A percentile compares a stretch with the other conserved stretches of the same genome.
Evolutionary conservation across 1,284 basidiomycete species (phyloP).

Genomic region (Cutaneotrichosporon dermatis): DNA sequence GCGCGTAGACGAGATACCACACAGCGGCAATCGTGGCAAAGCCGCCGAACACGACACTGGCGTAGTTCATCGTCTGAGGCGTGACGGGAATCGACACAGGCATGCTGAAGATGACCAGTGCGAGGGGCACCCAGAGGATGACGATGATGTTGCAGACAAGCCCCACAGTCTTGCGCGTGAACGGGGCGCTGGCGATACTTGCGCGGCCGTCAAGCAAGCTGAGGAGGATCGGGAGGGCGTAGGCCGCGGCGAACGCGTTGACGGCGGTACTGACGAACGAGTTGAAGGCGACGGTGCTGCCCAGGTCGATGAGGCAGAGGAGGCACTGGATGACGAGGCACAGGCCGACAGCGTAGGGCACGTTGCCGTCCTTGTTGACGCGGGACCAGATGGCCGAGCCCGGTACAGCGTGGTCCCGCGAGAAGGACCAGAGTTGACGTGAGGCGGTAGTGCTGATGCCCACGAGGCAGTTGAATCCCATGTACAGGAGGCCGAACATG

Average conservation of each 20-base stretch:
- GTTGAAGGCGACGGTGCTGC: conserved; percentile 21
- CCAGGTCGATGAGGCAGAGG: conserved; percentile 22
- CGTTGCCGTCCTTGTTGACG: conserved; percentile 15
- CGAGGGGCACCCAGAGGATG: conserved; percentile 17
- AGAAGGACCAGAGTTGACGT: conserved; percentile 17
- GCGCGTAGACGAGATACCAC: conserved; percentile 45
- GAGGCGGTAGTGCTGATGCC: conserved; percentile 18
- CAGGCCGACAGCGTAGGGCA: conserved; percentile 14
- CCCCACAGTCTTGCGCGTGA: conserved; percentile 5
- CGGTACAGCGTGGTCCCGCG: conserved; percentile 21
- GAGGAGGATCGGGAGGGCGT: conserved; percentile 16
- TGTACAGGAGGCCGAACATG: conserved; percentile 14
- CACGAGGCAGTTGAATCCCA: conserved; percentile 20
- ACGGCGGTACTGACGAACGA: conserved; percentile 20
- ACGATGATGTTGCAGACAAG: conserved; percentile 13
- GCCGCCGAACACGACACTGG: conserved; percentile 44
- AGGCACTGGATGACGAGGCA: conserved; percentile 16
- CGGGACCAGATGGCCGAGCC: conserved; percentile 15
- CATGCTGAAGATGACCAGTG: conserved; percentile 17
- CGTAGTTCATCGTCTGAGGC: conserved; percentile 50
- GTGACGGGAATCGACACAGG: conserved; percentile 48
- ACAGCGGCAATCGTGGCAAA: conserved; percentile 43
- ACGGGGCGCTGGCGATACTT: conserved; percentile 8
- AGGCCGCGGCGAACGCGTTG: conserved; percentile 14
- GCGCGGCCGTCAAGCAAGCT: conserved; percentile 11